These are phyloP conservation scores for Fennellomyces sp. DNA, from an alignment of 371 early-diverging fungal genomes.

Conservation along the genomic window DNA sequence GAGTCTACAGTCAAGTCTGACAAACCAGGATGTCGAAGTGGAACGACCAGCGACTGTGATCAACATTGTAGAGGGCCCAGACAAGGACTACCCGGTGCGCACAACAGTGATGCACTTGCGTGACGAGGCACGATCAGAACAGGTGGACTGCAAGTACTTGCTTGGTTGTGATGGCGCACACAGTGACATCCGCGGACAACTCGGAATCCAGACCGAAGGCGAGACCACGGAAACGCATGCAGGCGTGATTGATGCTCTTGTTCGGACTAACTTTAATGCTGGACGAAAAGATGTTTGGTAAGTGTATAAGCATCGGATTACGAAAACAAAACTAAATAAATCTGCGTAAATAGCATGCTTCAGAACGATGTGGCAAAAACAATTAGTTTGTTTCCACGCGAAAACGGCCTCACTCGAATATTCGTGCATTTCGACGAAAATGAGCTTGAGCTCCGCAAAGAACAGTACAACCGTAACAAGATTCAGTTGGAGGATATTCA, in stretches of 20 bases:
- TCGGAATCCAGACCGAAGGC: slow-evolving; percentile 39
- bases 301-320: no score
- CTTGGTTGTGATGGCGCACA: slow-evolving; percentile 52
- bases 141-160: slow-evolving; percentile 43
- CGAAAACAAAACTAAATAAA: neutral
- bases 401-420: slow-evolving; percentile 46
- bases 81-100: slow-evolving; percentile 26
- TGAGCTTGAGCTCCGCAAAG: slow-evolving; percentile 37
- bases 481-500: slow-evolving; percentile 52
- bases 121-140: slow-evolving; percentile 28
- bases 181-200: slow-evolving; percentile 38
- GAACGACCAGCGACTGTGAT: slow-evolving; percentile 46
- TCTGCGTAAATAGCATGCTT: slow-evolving; percentile 29
- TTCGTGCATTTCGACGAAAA: slow-evolving; percentile 50
- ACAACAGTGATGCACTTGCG: slow-evolving; percentile 42
- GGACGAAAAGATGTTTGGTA: slow-evolving; percentile 50
- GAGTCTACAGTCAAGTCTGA: slow-evolving; percentile 32
- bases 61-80: slow-evolving; percentile 10
- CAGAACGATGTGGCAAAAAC: slow-evolving; percentile 44
- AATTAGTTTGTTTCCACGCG: slow-evolving; percentile 42
- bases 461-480: slow-evolving; percentile 48
- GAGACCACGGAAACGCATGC: slow-evolving; percentile 48
- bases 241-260: slow-evolving; percentile 47
- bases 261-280: slow-evolving; percentile 43
- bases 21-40: slow-evolving; percentile 37